phyloP scores from a whole-genome alignment of 1,284 basidiomycete species.

The Irpex sp. region DNA sequence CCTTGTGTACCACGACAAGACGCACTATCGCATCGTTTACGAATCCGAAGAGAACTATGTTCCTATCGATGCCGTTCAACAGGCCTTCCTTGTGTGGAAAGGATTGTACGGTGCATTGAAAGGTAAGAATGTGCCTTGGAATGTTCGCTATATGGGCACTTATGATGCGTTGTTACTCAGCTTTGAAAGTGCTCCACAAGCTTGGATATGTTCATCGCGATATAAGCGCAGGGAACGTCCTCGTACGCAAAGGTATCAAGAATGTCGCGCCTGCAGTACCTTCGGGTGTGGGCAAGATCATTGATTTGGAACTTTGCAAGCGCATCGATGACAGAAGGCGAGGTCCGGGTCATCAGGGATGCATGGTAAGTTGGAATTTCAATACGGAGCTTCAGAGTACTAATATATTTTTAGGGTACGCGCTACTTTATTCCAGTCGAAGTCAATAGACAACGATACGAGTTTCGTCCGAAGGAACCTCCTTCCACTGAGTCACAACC shows the following conservation, averaged over 20 bases:
- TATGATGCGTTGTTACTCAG: not conserved
- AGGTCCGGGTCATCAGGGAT: not conserved
- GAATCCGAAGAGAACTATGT: not conserved
- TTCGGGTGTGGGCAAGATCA: not conserved
- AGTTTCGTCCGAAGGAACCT: not conserved
- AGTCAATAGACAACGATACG: not conserved
- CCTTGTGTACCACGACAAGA: not conserved
- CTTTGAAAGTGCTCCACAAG: not conserved
- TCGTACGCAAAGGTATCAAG: not conserved
- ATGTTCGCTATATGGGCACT: too few species aligned
- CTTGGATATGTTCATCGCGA: slow-evolving; percentile 4
- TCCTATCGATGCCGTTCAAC: not conserved
- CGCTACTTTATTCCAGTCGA: not conserved
- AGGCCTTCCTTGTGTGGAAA: not conserved
- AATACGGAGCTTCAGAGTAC: not conserved
- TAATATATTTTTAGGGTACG: not conserved
- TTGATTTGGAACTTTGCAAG: slow-evolving; percentile 2
- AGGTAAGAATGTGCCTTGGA: not conserved
- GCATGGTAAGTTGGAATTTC: not conserved
- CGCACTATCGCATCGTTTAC: slow-evolving; percentile 8
- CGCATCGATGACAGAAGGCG: not conserved
- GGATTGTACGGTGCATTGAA: not conserved
- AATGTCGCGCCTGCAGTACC: too few species aligned
- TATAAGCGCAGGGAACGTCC: not conserved
- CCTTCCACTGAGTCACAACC: not conserved